These are phyloP conservation scores for Saccharomyces hybrid DNA, from an alignment of 1,139 yeast species.

Conservation along the genomic window DNA sequence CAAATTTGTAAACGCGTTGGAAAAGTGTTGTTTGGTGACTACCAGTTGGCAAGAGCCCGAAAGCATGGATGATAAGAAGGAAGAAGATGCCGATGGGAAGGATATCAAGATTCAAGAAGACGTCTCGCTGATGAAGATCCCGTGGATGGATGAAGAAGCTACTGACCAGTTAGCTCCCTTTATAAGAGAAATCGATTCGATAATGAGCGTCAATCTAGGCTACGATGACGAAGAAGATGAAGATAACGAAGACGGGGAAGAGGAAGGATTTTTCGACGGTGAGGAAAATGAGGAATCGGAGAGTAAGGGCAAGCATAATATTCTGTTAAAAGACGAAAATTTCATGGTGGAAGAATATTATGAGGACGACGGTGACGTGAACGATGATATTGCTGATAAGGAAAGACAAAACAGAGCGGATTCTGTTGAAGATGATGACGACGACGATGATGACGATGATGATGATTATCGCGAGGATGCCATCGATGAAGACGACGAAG, in stretches of 20 bases:
- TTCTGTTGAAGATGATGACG: conserved; percentile 8
- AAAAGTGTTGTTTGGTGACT: conserved; percentile 22
- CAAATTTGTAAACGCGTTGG: conserved; percentile 27
- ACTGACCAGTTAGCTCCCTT: conserved; percentile 18
- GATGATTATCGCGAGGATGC: conserved; percentile 14
- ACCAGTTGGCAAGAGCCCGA: conserved; percentile 1
- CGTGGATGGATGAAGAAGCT: conserved; percentile 37
- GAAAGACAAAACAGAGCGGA: not conserved
- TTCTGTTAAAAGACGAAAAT: conserved; percentile 9
- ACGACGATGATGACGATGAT: conserved; percentile 4
- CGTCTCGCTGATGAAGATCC: conserved; percentile 36
- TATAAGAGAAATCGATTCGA: conserved; percentile 29
- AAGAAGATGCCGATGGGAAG: not conserved
- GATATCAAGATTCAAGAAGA: conserved; percentile 24
- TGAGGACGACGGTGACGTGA: conserved; percentile 16
- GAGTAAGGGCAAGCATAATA: not conserved
- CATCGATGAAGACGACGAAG: conserved; percentile 15
- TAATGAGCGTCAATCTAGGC: conserved; percentile 27
- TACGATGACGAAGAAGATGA: conserved; percentile 25
- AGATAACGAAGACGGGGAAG: conserved; percentile 11
- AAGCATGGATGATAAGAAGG: not conserved
- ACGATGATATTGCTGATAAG: conserved; percentile 11
- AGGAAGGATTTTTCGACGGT: conserved; percentile 6
- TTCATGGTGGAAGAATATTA: conserved; percentile 23
- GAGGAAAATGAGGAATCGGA: conserved; percentile 3